These are phyloP conservation scores for Apium graveolens DNA, from an alignment of 129 eudicot genomes.

Conservation along the genomic window DNA sequence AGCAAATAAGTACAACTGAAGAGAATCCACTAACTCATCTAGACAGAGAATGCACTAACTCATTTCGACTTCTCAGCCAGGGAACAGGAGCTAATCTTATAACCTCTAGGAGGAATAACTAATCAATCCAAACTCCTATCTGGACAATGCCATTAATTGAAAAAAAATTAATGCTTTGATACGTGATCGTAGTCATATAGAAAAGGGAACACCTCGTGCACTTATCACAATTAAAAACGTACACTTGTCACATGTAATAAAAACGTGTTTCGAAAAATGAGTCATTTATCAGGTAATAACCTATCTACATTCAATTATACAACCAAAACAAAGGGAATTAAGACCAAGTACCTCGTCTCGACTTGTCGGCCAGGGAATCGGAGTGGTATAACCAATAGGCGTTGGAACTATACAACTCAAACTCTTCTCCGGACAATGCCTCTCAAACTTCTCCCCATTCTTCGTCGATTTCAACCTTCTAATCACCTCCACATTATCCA, in stretches of 20 bases:
- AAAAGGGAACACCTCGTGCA: background rate
- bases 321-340: background rate
- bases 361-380: slow-evolving; percentile 83
- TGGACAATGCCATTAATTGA: background rate
- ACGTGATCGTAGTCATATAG: background rate
- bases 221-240: background rate
- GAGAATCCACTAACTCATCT: slow-evolving; percentile 45
- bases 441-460: slow-evolving; percentile 80
- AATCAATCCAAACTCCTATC: slow-evolving; percentile 57
- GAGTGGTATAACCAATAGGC: slow-evolving; percentile 62
- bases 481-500: slow-evolving; percentile 79
- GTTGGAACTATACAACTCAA: slow-evolving; percentile 78
- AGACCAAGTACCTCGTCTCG: slow-evolving; percentile 66
- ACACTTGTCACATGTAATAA: background rate
- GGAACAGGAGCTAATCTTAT: slow-evolving; percentile 59
- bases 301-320: background rate
- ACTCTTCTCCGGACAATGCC: slow-evolving; percentile 80
- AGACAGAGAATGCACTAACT: slow-evolving; percentile 30
- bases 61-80: slow-evolving; percentile 83
- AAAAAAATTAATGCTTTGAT: no score
- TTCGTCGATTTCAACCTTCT: slow-evolving; percentile 52
- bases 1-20: background rate
- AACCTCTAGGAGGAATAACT: slow-evolving; percentile 74
- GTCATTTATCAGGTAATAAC: background rate
- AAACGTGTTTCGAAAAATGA: background rate